phyloP scores from a whole-genome alignment of 768 basidiomycete genomes.

The Tulasnella sp. region DNA sequence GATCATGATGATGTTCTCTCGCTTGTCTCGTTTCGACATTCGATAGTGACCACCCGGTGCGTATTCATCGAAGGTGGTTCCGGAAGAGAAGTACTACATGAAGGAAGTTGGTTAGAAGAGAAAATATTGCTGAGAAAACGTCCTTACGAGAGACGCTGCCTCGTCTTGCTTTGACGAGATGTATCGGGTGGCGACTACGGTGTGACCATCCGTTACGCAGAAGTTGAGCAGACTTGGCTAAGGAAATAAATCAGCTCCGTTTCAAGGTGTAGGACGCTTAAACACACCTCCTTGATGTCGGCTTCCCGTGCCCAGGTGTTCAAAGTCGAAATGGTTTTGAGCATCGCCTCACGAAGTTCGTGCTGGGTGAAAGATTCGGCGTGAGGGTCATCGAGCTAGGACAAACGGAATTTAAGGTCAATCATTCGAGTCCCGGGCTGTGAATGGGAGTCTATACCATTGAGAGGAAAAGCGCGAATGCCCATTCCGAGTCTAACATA shows the following conservation, averaged over 20 bases:
- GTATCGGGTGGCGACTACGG: conserved; percentile 88
- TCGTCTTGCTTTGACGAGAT: conserved; percentile 86
- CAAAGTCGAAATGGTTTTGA: conserved; percentile 69
- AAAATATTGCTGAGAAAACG: conserved; percentile 17
- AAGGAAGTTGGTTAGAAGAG: neutral
- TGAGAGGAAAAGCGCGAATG: conserved; percentile 84
- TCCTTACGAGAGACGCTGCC: conserved; percentile 79
- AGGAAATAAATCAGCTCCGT: neutral
- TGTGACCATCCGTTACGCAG: conserved; percentile 90
- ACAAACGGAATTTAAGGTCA: neutral
- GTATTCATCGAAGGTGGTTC: conserved; percentile 86
- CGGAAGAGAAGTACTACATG: conserved; percentile 82
- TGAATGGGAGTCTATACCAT: conserved; percentile 36
- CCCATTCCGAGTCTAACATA: conserved; percentile 83
- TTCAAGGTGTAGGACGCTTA: neutral
- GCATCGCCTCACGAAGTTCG: conserved; percentile 72
- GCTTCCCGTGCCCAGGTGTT: conserved; percentile 66
- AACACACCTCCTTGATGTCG: conserved; percentile 54
- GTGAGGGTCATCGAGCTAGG: conserved; percentile 67
- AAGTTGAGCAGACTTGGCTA: conserved; percentile 91
- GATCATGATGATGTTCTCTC: conserved; percentile 94
- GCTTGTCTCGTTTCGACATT: conserved; percentile 91
- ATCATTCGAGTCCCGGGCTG: neutral
- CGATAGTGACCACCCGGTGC: conserved; percentile 81
- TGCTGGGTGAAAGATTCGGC: conserved; percentile 63